A percentile compares a stretch with the other conserved stretches of the same genome.
Conservation (phyloP, 768 basidiomycete species). For the Galerina marginata region DNA sequence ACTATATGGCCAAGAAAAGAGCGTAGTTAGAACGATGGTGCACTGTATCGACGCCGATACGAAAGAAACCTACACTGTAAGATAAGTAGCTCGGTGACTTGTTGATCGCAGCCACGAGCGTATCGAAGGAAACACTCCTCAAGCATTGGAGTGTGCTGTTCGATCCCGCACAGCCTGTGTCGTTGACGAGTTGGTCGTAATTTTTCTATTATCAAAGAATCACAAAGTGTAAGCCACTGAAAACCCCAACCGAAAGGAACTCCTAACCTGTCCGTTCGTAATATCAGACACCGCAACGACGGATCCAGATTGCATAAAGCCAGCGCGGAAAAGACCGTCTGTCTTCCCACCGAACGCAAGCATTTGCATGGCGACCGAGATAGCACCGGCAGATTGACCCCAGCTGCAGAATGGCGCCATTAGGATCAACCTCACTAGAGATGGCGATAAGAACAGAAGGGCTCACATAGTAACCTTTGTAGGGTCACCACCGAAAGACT, state of each 20-base stretch:
- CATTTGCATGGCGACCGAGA: slow-evolving; percentile 50
- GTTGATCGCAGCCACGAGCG: slow-evolving; percentile 36
- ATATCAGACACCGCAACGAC: slow-evolving; percentile 28
- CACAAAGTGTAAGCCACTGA: neutral
- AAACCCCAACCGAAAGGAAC: neutral
- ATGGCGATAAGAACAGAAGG: neutral
- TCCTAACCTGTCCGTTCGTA: slow-evolving; percentile 15
- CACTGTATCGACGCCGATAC: too few relatives aligned
- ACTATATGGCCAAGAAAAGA: slow-evolving; percentile 28
- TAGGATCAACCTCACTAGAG: neutral
- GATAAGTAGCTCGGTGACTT: slow-evolving; percentile 28
- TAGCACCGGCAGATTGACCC: slow-evolving; percentile 62
- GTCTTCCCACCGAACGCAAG: slow-evolving; percentile 43
- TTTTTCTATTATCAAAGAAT: slow-evolving; percentile 17
- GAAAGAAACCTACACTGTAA: neutral
- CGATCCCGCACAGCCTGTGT: slow-evolving; percentile 39
- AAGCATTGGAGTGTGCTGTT: slow-evolving; percentile 49
- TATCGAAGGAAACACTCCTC: slow-evolving; percentile 37
- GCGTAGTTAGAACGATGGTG: neutral
- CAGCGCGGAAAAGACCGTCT: slow-evolving; percentile 46
- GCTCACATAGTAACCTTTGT: slow-evolving; percentile 54
- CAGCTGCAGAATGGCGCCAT: slow-evolving; percentile 32
- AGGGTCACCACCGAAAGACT: slow-evolving; percentile 65
- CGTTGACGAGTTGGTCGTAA: slow-evolving; percentile 46
- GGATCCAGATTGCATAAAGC: slow-evolving; percentile 51